These are phyloP conservation scores for Leccinum subfulvum DNA, from an alignment of 1,284 basidiomycete species.

Conservation along the genomic window DNA sequence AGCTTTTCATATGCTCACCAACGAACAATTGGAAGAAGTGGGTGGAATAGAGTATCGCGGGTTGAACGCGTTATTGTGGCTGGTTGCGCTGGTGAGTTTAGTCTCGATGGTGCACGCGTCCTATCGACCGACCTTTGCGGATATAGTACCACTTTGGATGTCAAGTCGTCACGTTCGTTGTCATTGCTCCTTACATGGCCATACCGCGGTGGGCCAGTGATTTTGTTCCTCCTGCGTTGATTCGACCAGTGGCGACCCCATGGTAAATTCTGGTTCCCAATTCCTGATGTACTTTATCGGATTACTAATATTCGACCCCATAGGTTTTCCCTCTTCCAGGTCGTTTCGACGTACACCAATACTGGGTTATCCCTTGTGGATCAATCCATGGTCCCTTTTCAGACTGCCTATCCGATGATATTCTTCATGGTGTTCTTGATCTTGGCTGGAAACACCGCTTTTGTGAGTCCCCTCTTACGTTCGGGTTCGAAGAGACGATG, in stretches of 20 bases:
- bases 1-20: slow-evolving; percentile 76
- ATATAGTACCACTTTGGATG: slow-evolving; percentile 70
- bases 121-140: not conserved
- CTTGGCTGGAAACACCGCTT: slow-evolving; percentile 89
- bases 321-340: slow-evolving; percentile 88
- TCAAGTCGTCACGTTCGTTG: slow-evolving; percentile 66
- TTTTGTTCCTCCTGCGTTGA: slow-evolving; percentile 57
- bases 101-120: not conserved
- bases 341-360: slow-evolving; percentile 87
- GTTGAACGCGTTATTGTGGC: slow-evolving; percentile 75
- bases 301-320: not conserved
- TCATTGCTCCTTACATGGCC: slow-evolving; percentile 79
- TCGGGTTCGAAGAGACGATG: not conserved
- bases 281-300: not conserved
- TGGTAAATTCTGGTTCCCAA: slow-evolving; percentile 45
- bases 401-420: slow-evolving; percentile 74
- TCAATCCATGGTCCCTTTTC: slow-evolving; percentile 86
- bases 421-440: slow-evolving; percentile 56
- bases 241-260: slow-evolving; percentile 51
- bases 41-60: slow-evolving; percentile 96
- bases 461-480: slow-evolving; percentile 58
- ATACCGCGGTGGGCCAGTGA: slow-evolving; percentile 48
- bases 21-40: slow-evolving; percentile 86
- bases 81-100: slow-evolving; percentile 56
- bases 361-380: slow-evolving; percentile 90